Evolutionary conservation across 345 rosid genomes (phyloP).

Genomic region (Capsella bursapastoris): DNA sequence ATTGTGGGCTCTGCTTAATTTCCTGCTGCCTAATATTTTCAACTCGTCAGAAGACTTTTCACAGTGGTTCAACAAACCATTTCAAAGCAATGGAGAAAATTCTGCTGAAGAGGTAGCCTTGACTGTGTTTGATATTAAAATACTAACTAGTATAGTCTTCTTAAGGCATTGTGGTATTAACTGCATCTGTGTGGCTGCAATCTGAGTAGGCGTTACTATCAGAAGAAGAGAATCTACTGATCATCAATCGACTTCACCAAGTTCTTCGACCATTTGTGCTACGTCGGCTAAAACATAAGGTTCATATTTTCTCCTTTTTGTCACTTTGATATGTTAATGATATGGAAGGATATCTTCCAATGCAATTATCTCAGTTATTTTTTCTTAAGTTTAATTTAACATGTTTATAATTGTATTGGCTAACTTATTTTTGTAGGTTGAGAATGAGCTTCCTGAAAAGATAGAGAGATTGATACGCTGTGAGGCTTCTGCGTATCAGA

Average conservation of each 20-base stretch:
- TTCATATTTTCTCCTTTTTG: conserved; percentile 49
- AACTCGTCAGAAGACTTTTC: conserved; percentile 95
- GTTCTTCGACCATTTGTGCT: conserved; percentile 97
- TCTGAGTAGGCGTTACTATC: conserved; percentile 77
- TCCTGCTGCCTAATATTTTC: conserved; percentile 90
- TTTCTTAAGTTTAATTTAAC: neutral
- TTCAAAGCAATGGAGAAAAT: conserved; percentile 84
- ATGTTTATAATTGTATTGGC: conserved; percentile 55
- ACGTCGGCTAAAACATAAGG: conserved; percentile 94
- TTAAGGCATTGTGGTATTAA: conserved; percentile 27
- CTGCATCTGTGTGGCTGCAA: neutral
- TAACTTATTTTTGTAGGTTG: conserved; percentile 60
- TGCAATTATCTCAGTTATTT: conserved; percentile 3
- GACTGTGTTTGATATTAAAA: conserved; percentile 21
- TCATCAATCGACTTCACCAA: conserved; percentile 94
- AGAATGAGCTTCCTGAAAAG: conserved; percentile 89
- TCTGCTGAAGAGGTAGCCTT: conserved; percentile 76
- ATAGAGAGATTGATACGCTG: conserved; percentile 89
- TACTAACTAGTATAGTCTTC: conserved; percentile 19
- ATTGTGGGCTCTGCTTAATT: conserved; percentile 89
- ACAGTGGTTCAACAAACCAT: conserved; percentile 98
- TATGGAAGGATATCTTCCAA: neutral
- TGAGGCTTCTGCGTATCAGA: conserved; percentile 95
- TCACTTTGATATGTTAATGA: neutral
- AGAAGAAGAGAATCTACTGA: conserved; percentile 92